Conservation (phyloP, 805 yeast species). For the Metschnikowia corniflorae region DNA sequence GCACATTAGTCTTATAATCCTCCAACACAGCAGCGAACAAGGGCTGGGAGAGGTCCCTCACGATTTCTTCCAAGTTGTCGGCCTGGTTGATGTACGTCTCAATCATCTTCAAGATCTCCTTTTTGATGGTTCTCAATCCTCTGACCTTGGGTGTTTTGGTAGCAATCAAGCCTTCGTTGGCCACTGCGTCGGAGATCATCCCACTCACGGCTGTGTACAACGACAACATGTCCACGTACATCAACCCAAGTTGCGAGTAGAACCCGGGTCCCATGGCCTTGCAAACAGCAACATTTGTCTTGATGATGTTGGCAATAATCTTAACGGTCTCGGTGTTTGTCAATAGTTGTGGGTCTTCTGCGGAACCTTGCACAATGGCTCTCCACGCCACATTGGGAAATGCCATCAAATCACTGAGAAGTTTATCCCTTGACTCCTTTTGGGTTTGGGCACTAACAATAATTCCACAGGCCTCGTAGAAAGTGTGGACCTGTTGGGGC, state of each 20-base stretch:
- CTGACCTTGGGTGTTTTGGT: slow-evolving; percentile 94
- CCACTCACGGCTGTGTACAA: slow-evolving; percentile 84
- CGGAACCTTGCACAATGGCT: slow-evolving; percentile 80
- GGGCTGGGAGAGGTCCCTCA: slow-evolving; percentile 76
- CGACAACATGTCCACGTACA: slow-evolving; percentile 86
- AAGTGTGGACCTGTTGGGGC: slow-evolving; percentile 97
- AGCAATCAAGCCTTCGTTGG: slow-evolving; percentile 78
- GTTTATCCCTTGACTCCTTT: slow-evolving; percentile 61
- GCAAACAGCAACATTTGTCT: slow-evolving; percentile 94
- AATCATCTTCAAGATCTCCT: slow-evolving; percentile 83
- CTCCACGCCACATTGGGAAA: slow-evolving; percentile 95
- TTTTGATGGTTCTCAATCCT: slow-evolving; percentile 92
- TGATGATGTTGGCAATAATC: slow-evolving; percentile 87
- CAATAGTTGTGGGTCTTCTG: slow-evolving; percentile 75
- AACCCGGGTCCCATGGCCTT: slow-evolving; percentile 91
- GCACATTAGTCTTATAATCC: slow-evolving; percentile 84
- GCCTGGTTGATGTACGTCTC: slow-evolving; percentile 89
- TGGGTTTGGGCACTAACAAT: slow-evolving; percentile 85
- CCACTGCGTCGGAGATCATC: slow-evolving; percentile 78
- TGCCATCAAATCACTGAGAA: slow-evolving; percentile 77
- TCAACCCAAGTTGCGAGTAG: slow-evolving; percentile 79
- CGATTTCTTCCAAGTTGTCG: slow-evolving; percentile 80
- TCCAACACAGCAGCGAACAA: slow-evolving; percentile 80
- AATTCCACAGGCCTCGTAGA: slow-evolving; percentile 95
- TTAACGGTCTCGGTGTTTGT: slow-evolving; percentile 82